Evolutionary conservation across 106 monocot species (phyloP).

Genomic region (Apostasia ramifera): DNA sequence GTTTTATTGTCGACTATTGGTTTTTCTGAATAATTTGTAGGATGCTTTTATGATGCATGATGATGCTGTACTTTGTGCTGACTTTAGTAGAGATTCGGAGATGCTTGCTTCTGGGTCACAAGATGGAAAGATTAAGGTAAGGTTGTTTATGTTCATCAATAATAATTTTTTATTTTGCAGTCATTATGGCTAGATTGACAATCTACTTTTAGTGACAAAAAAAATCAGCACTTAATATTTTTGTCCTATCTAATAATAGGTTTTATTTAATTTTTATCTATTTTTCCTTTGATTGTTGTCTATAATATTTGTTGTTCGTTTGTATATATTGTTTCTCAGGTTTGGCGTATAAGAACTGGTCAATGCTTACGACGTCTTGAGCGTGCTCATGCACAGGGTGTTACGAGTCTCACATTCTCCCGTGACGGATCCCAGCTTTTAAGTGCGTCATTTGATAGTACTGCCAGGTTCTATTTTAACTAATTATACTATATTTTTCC

Average conservation of each 20-base stretch:
- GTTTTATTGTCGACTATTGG: background rate
- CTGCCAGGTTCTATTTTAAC: slow-evolving; percentile 64
- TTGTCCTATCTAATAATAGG: background rate
- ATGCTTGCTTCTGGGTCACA: slow-evolving; percentile 96
- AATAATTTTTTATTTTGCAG: background rate
- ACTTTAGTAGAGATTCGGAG: slow-evolving; percentile 97
- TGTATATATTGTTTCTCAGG: slow-evolving; percentile 25
- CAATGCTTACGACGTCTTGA: slow-evolving; percentile 92
- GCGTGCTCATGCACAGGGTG: slow-evolving; percentile 84
- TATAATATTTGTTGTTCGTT: background rate
- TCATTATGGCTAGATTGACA: no score
- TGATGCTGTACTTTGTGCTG: slow-evolving; percentile 88
- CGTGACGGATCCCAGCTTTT: slow-evolving; percentile 90
- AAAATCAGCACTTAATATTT: no score
- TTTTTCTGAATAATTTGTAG: slow-evolving; percentile 29
- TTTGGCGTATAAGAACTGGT: slow-evolving; percentile 95
- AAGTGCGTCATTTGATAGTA: slow-evolving; percentile 93
- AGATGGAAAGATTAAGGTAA: slow-evolving; percentile 97
- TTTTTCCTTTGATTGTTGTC: no score
- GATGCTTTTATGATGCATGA: slow-evolving; percentile 99
- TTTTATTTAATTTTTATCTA: background rate
- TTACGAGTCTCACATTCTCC: slow-evolving; percentile 90
- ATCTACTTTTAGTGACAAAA: no score
- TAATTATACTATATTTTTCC: background rate
- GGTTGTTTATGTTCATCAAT: background rate